These are phyloP conservation scores for Apiospora sp. DNA, from an alignment of 2,329 filamentous ascomycete species.

Conservation along the genomic window DNA sequence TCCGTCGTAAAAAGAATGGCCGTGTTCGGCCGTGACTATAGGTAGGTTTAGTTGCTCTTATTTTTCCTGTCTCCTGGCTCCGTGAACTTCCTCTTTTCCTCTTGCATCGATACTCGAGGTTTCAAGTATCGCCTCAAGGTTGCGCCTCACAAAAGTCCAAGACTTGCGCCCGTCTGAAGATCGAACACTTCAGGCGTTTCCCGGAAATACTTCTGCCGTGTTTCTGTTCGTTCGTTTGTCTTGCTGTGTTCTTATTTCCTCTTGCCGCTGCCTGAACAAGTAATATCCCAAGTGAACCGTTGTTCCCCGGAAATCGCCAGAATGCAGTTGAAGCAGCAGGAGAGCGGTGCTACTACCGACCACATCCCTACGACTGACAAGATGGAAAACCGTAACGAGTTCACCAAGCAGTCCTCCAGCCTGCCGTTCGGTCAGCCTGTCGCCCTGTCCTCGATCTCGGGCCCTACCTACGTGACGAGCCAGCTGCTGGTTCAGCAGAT, in stretches of 20 bases:
- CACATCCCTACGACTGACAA: conserved; percentile 34
- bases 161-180: conserved; percentile 8
- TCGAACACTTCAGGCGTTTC: background rate
- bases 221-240: conserved; percentile 10
- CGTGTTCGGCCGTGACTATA: conserved; percentile 20
- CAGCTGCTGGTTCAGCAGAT: conserved; percentile 96
- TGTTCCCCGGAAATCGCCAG: conserved; percentile 11
- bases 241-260: background rate
- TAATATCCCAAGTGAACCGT: background rate
- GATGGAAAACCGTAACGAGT: conserved; percentile 38
- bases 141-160: conserved; percentile 9
- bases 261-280: background rate
- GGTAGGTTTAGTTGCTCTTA: background rate
- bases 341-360: conserved; percentile 24
- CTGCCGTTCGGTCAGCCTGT: conserved; percentile 66
- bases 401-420: conserved; percentile 55
- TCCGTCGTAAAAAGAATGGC: conserved; percentile 3
- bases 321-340: conserved; percentile 41
- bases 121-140: conserved; percentile 16
- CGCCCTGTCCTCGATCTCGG: conserved; percentile 70
- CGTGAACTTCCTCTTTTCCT: background rate
- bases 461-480: conserved; percentile 90
- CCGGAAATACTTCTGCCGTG: background rate
- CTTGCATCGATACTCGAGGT: conserved; percentile 7
- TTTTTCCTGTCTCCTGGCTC: background rate